Base-by-base conservation (phyloP, 345 rosid species). In the Salix purpurea region DNA sequence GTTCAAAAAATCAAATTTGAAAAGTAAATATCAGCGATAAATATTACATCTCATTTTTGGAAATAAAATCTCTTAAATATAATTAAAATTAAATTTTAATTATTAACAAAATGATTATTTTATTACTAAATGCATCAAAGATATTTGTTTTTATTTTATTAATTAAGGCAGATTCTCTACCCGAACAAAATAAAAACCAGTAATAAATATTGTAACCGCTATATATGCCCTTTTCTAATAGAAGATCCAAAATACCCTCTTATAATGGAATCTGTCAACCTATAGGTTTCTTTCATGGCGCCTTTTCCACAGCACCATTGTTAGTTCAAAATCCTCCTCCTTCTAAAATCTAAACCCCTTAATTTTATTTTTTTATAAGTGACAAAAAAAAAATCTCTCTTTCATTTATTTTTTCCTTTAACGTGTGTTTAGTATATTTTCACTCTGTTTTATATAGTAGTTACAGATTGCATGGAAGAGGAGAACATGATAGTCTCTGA, bases 391-490 rank as follows among this genome's bases (percentile, higher is more conserved):
- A 2, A 32, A 19, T 56, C 1, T 40, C 7, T 23, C 10, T 12
- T 23, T 26, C 24, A 12, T 37, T 32, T 39, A 2, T 3, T 28
- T 34, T 72, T 21, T 19, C 42, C 7, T 21, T 15, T 18, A 2
- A 21, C 24, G 24, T 54, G 10, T 26, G 8, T 23, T 64, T 24
- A 11, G 39, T 28, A 5, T 64, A 40, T 18, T 30, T 0, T 64
- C 2, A 16, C 40, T 26, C 9, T 1, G 26, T 39, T 58, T 36
- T 2, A 8, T 40, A 8, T 14, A 12, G 18, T 36, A 23, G 60
- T 4, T 9, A 66, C 21, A 26, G 67, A 34, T 64, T 39, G 39
- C 66, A 71, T 64, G 80, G 76, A 77, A 65, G 80, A 77, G n/a
- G 39, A 36, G 28, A 75, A 21, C 40, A 40, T 39, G 23, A 61